These are phyloP conservation scores for Diaporthe sp. DNA, from an alignment of 2,329 filamentous ascomycete species.

Conservation along the genomic window DNA sequence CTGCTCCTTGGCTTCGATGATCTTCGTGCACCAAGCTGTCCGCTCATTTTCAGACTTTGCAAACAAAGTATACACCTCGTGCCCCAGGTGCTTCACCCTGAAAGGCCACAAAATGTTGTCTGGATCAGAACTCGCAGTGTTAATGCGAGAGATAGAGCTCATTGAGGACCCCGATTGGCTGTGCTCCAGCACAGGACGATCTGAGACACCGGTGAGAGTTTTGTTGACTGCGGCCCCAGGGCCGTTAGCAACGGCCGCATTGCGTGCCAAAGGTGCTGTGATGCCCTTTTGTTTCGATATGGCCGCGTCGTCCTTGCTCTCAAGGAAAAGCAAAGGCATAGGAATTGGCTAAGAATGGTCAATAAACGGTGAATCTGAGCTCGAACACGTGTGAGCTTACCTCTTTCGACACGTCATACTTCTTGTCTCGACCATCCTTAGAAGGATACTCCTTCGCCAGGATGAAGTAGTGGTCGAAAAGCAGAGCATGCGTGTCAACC, in stretches of 20 bases:
- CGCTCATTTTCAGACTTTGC: slow-evolving; percentile 81
- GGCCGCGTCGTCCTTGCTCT: slow-evolving; percentile 92
- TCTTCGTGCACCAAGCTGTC: slow-evolving; percentile 91
- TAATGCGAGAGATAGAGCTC: slow-evolving; percentile 62
- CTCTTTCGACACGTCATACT: slow-evolving; percentile 94
- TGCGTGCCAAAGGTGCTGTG: slow-evolving; percentile 69
- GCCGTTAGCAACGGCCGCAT: slow-evolving; percentile 69
- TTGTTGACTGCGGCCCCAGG: slow-evolving; percentile 71
- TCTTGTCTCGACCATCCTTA: slow-evolving; percentile 79
- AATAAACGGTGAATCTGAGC: slow-evolving; percentile 39
- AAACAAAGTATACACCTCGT: slow-evolving; percentile 93
- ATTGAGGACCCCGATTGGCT: slow-evolving; percentile 76
- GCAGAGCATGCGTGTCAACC: slow-evolving; percentile 91
- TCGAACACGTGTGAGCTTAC: slow-evolving; percentile 51
- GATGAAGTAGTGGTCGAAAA: slow-evolving; percentile 98
- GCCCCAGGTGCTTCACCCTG: slow-evolving; percentile 93
- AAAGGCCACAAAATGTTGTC: slow-evolving; percentile 94
- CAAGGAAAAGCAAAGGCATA: slow-evolving; percentile 93
- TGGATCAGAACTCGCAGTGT: slow-evolving; percentile 67
- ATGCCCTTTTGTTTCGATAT: slow-evolving; percentile 87
- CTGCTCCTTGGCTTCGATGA: slow-evolving; percentile 93
- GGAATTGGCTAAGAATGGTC: slow-evolving; percentile 77
- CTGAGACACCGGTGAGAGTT: slow-evolving; percentile 57
- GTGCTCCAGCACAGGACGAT: slow-evolving; percentile 74
- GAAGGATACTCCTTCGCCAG: slow-evolving; percentile 83